A percentile compares a stretch with the other conserved stretches of the same genome.
phyloP scores from a whole-genome alignment of 2,329 filamentous ascomycete species.

The Beauveria rudraprayagi region DNA sequence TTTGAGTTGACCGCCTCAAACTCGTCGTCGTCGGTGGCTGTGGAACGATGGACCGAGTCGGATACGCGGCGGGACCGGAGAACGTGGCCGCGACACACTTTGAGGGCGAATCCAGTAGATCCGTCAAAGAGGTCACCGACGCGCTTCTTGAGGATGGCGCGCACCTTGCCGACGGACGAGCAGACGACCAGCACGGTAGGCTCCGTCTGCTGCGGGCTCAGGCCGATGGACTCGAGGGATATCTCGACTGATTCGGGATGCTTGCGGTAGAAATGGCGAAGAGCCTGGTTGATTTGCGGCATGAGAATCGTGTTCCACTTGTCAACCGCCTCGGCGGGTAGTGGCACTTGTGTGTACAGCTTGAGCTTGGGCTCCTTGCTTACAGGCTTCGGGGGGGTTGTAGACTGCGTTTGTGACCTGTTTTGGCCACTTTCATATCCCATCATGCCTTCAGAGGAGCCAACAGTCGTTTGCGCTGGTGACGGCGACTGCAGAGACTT shows the following conservation, averaged over 20 bases:
- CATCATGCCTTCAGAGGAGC: not conserved
- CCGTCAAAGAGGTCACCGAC: constrained; percentile 58
- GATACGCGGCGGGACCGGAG: constrained; percentile 47
- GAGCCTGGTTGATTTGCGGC: constrained; percentile 63
- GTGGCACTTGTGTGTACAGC: constrained; percentile 50
- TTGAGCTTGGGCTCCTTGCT: constrained; percentile 37
- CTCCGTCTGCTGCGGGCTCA: constrained; percentile 54
- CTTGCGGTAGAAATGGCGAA: constrained; percentile 63
- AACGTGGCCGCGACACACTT: constrained; percentile 63
- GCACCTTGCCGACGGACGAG: constrained; percentile 64
- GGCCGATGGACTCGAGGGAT: constrained; percentile 66
- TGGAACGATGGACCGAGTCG: constrained; percentile 21
- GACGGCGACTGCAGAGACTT: not conserved
- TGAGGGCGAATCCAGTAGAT: constrained; percentile 53
- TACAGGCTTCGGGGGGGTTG: not conserved
- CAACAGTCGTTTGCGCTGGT: not conserved
- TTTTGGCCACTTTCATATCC: not conserved
- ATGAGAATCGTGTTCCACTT: constrained; percentile 66
- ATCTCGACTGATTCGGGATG: constrained; percentile 72
- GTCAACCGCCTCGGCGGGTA: constrained; percentile 54
- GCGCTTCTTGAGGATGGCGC: constrained; percentile 61
- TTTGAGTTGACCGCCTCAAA: constrained; percentile 55
- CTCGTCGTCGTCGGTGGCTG: constrained; percentile 28
- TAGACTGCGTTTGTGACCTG: not conserved
- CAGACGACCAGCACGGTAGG: constrained; percentile 74